Percentiles rank a stretch among this genome's conserved stretches.
These are phyloP conservation scores for Asterochloris erici DNA, from an alignment of 139 green algal species.

Conservation along the genomic window DNA sequence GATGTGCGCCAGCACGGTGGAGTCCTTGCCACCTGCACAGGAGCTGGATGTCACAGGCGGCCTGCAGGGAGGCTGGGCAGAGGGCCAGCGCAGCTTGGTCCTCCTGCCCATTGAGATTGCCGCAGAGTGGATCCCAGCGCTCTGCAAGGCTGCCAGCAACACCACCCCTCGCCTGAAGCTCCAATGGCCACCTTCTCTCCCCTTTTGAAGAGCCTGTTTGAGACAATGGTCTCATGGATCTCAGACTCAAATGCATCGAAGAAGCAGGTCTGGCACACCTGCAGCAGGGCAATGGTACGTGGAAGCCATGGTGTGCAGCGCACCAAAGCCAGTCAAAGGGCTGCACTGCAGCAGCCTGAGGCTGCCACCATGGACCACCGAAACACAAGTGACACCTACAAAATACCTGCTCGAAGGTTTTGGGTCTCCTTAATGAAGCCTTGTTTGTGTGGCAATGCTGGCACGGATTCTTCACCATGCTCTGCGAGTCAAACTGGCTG, in stretches of 20 bases:
- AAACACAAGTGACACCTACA: neutral
- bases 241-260: constrained; percentile 84
- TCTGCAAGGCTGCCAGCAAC: neutral
- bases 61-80: no score
- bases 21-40: constrained; percentile 86
- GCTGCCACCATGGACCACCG: neutral
- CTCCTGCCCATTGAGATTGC: no score
- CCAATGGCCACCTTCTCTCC: constrained; percentile 89
- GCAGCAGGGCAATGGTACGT: neutral
- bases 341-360: neutral
- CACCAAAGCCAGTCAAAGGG: neutral
- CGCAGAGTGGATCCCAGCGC: neutral
- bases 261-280: constrained; percentile 93
- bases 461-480: constrained; percentile 13
- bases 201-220: constrained; percentile 68
- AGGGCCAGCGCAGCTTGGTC: neutral
- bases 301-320: neutral
- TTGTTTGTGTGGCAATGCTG: constrained; percentile 19
- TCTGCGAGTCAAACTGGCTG: neutral
- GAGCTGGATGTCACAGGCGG: neutral
- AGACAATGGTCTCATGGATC: constrained; percentile 88
- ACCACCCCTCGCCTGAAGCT: constrained; percentile 56
- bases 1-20: constrained; percentile 95
- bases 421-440: constrained; percentile 62
- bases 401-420: constrained; percentile 63